A percentile compares a stretch with the other conserved stretches of the same genome.
These are phyloP conservation scores for Candida namnaoensis DNA, from an alignment of 805 yeast species.

Conservation along the genomic window DNA sequence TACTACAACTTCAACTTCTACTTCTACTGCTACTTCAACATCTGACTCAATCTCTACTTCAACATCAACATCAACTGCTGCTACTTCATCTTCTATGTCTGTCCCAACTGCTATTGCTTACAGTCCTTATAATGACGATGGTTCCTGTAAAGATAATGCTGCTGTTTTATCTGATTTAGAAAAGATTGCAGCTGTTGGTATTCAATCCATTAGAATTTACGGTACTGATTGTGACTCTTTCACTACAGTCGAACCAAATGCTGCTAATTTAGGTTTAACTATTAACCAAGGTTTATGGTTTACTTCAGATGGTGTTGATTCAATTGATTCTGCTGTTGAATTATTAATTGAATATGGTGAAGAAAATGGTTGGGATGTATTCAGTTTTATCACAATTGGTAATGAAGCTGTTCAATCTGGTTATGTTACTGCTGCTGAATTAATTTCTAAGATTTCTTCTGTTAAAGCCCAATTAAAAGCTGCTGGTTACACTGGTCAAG, in stretches of 20 bases:
- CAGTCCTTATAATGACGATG: conserved; percentile 68
- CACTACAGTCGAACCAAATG: conserved; percentile 54
- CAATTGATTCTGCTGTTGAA: conserved; percentile 52
- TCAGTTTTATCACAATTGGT: conserved; percentile 74
- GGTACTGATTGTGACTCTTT: conserved; percentile 82
- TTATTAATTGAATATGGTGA: conserved; percentile 44
- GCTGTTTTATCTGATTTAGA: conserved; percentile 52
- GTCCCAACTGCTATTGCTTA: conserved; percentile 58
- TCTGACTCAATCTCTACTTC: conserved; percentile 11
- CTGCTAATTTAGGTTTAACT: conserved; percentile 49
- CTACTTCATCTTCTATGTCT: conserved; percentile 15
- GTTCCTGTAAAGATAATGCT: conserved; percentile 53
- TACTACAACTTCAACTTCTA: conserved; percentile 14
- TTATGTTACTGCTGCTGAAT: conserved; percentile 50
- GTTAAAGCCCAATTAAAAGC: conserved; percentile 48
- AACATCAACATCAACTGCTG: conserved; percentile 11
- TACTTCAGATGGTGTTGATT: conserved; percentile 49
- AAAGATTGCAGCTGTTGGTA: conserved; percentile 50
- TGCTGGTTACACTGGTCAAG: conserved; percentile 71
- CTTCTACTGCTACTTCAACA: conserved; percentile 19
- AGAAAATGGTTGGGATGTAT: conserved; percentile 60
- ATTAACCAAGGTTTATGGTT: conserved; percentile 91
- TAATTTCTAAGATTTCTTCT: conserved; percentile 52
- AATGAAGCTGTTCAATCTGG: conserved; percentile 76
- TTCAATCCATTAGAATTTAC: conserved; percentile 63